phyloP scores from a whole-genome alignment of 208 protist genomes.

The Acanthamoeba lugdunensis region DNA sequence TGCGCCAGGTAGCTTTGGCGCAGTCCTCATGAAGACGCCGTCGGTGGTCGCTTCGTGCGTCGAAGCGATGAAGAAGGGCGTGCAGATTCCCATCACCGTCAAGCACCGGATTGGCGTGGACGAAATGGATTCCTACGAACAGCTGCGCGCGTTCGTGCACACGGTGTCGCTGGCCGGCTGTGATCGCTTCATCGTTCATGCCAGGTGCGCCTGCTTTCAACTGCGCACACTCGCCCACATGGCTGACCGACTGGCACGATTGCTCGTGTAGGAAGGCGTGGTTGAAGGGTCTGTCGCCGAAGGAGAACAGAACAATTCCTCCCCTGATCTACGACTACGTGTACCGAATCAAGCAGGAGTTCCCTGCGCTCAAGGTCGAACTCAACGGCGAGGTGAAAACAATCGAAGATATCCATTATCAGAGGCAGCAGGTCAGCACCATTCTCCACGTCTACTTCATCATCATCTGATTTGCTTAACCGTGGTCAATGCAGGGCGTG shows the following conservation, averaged over 20 bases:
- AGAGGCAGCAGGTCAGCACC: not conserved
- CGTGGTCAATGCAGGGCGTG: constrained; percentile 5
- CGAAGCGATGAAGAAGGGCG: constrained; percentile 26
- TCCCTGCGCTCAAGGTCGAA: constrained; percentile 17
- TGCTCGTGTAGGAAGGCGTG: not conserved
- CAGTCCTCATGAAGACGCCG: constrained; percentile 45
- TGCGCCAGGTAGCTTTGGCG: constrained; percentile 25
- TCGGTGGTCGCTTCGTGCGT: constrained; percentile 26
- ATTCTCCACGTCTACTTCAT: not conserved
- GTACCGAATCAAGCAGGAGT: constrained; percentile 51
- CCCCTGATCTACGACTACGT: constrained; percentile 33
- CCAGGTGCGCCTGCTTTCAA: not conserved
- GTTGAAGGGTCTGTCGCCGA: constrained; percentile 33
- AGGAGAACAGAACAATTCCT: constrained; percentile 44
- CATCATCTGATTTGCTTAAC: not conserved
- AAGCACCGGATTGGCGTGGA: constrained; percentile 67
- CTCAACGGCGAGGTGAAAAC: constrained; percentile 64
- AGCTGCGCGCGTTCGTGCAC: constrained; percentile 42
- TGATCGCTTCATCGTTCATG: constrained; percentile 47
- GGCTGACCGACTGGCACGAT: no score
- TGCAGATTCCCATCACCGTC: constrained; percentile 12
- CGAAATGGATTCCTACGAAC: constrained; percentile 49
- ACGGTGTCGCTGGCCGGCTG: constrained; percentile 13
- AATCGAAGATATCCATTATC: not conserved
- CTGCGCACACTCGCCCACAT: not conserved